phyloP scores from a whole-genome alignment of 129 eudicot species.

The Artemisia tridentata region DNA sequence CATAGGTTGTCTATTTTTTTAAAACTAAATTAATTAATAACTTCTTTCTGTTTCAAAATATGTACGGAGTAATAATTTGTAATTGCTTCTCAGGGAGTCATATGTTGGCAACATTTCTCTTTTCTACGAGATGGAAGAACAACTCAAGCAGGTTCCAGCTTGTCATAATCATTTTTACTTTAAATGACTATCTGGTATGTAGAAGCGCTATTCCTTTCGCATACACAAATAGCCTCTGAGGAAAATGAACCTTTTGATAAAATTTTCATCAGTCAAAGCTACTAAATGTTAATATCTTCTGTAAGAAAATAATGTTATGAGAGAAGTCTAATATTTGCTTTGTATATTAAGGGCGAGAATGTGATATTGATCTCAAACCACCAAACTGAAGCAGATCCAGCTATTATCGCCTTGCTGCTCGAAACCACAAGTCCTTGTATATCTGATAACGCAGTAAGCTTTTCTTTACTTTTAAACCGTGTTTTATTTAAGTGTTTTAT shows the following conservation, averaged over 20 bases:
- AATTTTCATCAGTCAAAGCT: background rate
- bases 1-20: background rate
- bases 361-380: conserved; percentile 90
- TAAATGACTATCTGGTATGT: background rate
- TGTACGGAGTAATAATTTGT: background rate
- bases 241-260: too few relatives aligned
- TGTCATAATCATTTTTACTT: background rate
- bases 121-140: conserved; percentile 70
- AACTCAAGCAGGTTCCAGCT: conserved; percentile 63
- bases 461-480: background rate
- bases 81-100: conserved; percentile 59
- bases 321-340: conserved; percentile 22
- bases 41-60: background rate
- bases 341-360: conserved; percentile 69
- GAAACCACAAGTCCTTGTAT: conserved; percentile 69
- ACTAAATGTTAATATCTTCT: background rate
- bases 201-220: too few relatives aligned
- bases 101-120: conserved; percentile 74
- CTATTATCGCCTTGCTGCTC: conserved; percentile 77
- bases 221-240: too few relatives aligned
- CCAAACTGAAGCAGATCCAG: conserved; percentile 99
- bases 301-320: background rate
- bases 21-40: too few relatives aligned
- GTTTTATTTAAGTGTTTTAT: conserved; percentile 12
- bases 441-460: conserved; percentile 67